phyloP scores from a whole-genome alignment of 192 early-diverging fungal species.

The Pilobolus umbonatus region DNA sequence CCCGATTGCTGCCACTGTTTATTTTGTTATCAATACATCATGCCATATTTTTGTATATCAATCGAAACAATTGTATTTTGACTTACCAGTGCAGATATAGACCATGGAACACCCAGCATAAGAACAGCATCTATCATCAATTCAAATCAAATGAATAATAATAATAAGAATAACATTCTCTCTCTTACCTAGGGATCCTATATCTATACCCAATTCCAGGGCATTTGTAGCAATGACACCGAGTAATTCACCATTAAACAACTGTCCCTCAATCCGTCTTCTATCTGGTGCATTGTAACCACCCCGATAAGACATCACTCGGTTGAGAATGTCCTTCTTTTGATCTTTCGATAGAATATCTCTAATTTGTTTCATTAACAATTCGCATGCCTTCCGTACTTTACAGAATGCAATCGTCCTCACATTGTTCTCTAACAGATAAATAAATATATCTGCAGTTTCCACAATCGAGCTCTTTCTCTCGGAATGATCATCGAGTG shows the following conservation, averaged over 20 bases:
- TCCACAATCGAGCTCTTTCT: slow-evolving; percentile 29
- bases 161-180: not conserved
- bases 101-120: slow-evolving; percentile 68
- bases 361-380: slow-evolving; percentile 35
- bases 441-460: slow-evolving; percentile 26
- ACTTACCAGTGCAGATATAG: slow-evolving; percentile 33
- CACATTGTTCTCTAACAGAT: slow-evolving; percentile 30
- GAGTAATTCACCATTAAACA: slow-evolving; percentile 63
- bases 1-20: slow-evolving; percentile 72
- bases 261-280: slow-evolving; percentile 58
- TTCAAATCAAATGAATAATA: not conserved
- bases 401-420: slow-evolving; percentile 56
- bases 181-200: slow-evolving; percentile 48
- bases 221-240: slow-evolving; percentile 74
- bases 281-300: slow-evolving; percentile 69
- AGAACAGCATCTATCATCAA: slow-evolving; percentile 57
- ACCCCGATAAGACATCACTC: slow-evolving; percentile 68
- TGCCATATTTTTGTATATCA: not conserved
- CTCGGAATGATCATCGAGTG: not conserved
- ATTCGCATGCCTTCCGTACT: slow-evolving; percentile 37
- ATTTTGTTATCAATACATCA: not conserved
- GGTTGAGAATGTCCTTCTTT: slow-evolving; percentile 11
- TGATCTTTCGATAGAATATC: slow-evolving; percentile 18
- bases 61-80: too few species aligned
- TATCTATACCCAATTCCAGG: slow-evolving; percentile 80